Evolutionary conservation across 441 rosid species (phyloP).

Genomic region (Metrosideros polymorpha): DNA sequence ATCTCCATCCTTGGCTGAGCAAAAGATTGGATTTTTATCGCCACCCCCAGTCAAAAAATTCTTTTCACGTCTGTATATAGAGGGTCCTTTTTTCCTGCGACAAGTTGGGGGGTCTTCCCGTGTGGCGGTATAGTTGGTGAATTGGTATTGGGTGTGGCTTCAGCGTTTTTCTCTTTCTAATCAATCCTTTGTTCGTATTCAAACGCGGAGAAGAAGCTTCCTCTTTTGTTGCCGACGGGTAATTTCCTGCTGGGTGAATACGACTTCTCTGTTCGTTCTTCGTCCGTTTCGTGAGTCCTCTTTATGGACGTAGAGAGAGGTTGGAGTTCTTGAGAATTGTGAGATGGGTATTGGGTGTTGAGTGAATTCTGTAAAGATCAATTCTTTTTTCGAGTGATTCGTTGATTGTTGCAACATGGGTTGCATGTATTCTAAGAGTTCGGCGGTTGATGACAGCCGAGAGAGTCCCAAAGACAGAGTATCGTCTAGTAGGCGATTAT

Average conservation of each 20-base stretch:
- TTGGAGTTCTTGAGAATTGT: not conserved
- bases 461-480: constrained; percentile 38
- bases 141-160: not conserved
- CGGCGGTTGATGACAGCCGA: constrained; percentile 20
- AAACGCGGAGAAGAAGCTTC: not conserved
- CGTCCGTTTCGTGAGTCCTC: not conserved
- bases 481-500: constrained; percentile 32
- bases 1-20: not conserved
- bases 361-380: not conserved
- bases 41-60: not conserved
- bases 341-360: not conserved
- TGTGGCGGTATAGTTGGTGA: not conserved
- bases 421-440: constrained; percentile 55
- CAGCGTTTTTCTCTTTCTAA: not conserved
- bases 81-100: not conserved
- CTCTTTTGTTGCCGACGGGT: not conserved
- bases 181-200: not conserved
- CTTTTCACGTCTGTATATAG: not conserved
- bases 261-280: not conserved
- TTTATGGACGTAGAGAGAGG: not conserved
- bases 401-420: constrained; percentile 42
- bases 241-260: not conserved
- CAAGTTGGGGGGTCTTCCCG: not conserved
- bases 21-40: not conserved
- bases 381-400: not conserved